Evolutionary conservation across 192 early-diverging fungal species (phyloP).

Genomic region (Backusella psychrophila): DNA sequence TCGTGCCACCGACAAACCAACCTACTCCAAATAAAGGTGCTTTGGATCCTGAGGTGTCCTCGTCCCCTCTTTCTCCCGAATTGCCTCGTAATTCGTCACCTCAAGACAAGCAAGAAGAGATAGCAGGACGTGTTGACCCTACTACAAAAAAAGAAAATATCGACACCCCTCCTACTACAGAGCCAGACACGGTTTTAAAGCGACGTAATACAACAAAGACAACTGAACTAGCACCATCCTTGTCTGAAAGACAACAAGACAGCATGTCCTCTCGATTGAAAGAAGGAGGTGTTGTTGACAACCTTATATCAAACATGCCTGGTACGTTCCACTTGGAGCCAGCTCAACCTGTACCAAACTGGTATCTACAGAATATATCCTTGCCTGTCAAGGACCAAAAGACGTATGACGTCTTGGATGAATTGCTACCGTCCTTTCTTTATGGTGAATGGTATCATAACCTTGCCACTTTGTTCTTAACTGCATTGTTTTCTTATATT

Average conservation of each 20-base stretch:
- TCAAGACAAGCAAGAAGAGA: background rate
- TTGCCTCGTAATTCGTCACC: background rate
- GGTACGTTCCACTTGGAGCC: background rate
- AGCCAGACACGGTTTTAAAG: background rate
- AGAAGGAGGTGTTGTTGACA: background rate
- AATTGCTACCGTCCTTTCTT: slow-evolving; percentile 11
- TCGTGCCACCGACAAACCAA: background rate
- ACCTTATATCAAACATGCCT: background rate
- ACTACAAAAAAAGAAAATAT: background rate
- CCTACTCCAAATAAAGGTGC: background rate
- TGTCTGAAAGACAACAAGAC: background rate
- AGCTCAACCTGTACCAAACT: slow-evolving; percentile 10
- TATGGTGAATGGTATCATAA: slow-evolving; percentile 38
- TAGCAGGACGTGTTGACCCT: background rate
- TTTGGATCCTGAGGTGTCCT: background rate
- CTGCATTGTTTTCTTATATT: slow-evolving; percentile 17
- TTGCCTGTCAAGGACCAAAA: slow-evolving; percentile 5
- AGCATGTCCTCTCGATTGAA: background rate
- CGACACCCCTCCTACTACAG: background rate
- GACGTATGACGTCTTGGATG: background rate
- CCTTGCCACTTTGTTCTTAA: slow-evolving; percentile 20
- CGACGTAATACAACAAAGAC: background rate
- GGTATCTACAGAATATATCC: slow-evolving; percentile 17
- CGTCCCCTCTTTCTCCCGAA: background rate
- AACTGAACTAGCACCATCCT: background rate